Evolutionary conservation across 345 rosid genomes (phyloP).

Genomic region (Eutrema japonicum): DNA sequence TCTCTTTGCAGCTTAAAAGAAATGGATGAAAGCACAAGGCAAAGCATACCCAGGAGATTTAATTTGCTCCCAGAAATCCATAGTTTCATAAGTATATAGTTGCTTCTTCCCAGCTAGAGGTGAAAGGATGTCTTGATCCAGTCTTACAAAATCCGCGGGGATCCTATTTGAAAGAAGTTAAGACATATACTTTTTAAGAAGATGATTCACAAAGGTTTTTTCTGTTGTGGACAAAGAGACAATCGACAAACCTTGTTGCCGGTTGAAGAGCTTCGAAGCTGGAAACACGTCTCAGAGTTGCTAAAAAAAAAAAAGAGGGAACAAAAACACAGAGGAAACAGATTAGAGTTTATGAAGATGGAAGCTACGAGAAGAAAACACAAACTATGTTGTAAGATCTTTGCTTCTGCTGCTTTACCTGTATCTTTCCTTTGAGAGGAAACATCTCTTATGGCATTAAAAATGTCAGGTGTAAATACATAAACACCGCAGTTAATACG

Average conservation of each 20-base stretch:
- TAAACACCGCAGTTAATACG: slow-evolving; percentile 90
- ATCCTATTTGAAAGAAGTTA: slow-evolving; percentile 50
- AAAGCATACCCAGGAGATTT: slow-evolving; percentile 87
- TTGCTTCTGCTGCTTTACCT: slow-evolving; percentile 52
- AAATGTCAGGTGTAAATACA: slow-evolving; percentile 78
- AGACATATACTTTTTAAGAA: slow-evolving; percentile 31
- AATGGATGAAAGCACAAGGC: slow-evolving; percentile 11
- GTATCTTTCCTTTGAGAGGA: slow-evolving; percentile 68
- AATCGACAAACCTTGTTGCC: slow-evolving; percentile 59
- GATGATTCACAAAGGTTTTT: slow-evolving; percentile 12
- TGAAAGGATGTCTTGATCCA: slow-evolving; percentile 93
- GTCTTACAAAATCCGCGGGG: slow-evolving; percentile 72
- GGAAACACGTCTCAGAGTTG: slow-evolving; percentile 78
- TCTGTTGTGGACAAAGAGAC: neutral
- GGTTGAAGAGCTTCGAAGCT: slow-evolving; percentile 96
- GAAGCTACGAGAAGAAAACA: neutral
- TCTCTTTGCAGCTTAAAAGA: slow-evolving; percentile 6
- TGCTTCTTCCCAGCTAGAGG: slow-evolving; percentile 97
- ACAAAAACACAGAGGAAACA: slow-evolving; percentile 17
- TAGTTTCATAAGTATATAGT: slow-evolving; percentile 78
- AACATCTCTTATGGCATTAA: slow-evolving; percentile 71
- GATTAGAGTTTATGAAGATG: slow-evolving; percentile 22
- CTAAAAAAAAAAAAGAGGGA: slow-evolving; percentile 47
- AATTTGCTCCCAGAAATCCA: slow-evolving; percentile 96
- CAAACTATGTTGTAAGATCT: slow-evolving; percentile 12